Base-by-base conservation (phyloP, 208 protist genomes). In the Herpetomonas tarakana region DNA sequence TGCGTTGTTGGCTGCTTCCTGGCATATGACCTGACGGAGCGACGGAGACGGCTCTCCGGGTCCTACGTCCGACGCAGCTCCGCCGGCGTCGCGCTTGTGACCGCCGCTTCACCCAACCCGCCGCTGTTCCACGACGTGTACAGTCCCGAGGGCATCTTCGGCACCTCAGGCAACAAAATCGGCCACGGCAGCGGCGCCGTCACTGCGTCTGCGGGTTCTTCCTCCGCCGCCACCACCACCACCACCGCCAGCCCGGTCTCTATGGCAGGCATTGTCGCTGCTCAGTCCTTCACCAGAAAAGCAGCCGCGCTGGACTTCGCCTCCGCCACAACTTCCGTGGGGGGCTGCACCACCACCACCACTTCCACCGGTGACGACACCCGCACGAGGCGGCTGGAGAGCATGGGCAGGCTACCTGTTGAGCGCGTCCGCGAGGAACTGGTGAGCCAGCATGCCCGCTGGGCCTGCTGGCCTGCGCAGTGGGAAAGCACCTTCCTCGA, bases 1-100 rank as follows among this genome's bases (percentile, higher is more conserved):
- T 81, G 78, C 45, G 58, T 93, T 16, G 27, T 86, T 16, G 75
- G 83, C 4, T 68, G 73, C 18, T 91, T 91, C 62, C 66, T 93
- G 19, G 71, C 71, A 49, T 89, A 86, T 62, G 83, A 83, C 68
- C 25, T 93, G 28, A 55, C 74, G 16, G 78, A 83, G 12, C 80
- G 87, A 3, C 76, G 81, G 31, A 58, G 52, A 24, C 83, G 83
- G 0, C 65, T 93, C 27, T 62, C 64, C 46, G 68, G 61, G 14
- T 71, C 71, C n/a, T 60, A 57, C 35, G 53, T 77, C 26, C 62
- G 54, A 18, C 21, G 26, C 4, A 62, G 58, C 51, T 21, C 50
- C 38, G 12, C 18, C 39, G 24, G 9, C 14, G 14, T 14, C 14
- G 14, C 35, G 9, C 6, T 14, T 41, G 9, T 14, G 9, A 41